Evolutionary conservation across 2,329 filamentous ascomycete species (phyloP).

Genomic region (Pezicula radicicola): DNA sequence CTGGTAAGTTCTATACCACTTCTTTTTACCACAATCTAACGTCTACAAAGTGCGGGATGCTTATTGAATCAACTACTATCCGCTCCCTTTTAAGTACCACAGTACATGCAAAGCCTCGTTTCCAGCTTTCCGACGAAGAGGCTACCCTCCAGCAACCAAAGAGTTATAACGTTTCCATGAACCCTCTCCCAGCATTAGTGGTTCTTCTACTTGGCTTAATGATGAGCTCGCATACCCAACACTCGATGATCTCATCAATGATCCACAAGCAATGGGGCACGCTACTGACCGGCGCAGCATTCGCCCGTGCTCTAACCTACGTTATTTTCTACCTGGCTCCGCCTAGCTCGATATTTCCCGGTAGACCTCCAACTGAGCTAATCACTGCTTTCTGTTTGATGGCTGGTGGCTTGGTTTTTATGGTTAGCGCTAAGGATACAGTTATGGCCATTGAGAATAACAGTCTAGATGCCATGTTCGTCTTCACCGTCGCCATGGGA

Average conservation of each 20-base stretch:
- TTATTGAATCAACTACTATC: slow-evolving; percentile 72
- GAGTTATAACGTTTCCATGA: slow-evolving; percentile 73
- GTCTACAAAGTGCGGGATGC: slow-evolving; percentile 65
- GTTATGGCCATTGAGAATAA: slow-evolving; percentile 75
- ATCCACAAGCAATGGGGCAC: slow-evolving; percentile 93
- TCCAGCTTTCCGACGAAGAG: slow-evolving; percentile 41
- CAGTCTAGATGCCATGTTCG: slow-evolving; percentile 84
- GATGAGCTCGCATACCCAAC: slow-evolving; percentile 84
- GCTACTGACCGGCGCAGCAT: slow-evolving; percentile 75
- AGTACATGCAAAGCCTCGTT: slow-evolving; percentile 41
- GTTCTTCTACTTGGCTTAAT: slow-evolving; percentile 86
- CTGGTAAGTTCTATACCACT: slow-evolving; percentile 52
- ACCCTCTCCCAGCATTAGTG: slow-evolving; percentile 83
- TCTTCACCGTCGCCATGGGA: slow-evolving; percentile 86
- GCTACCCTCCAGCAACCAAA: slow-evolving; percentile 53
- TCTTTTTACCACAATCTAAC: slow-evolving; percentile 18
- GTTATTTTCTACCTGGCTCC: slow-evolving; percentile 75
- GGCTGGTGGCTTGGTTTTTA: slow-evolving; percentile 85
- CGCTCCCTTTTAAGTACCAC: slow-evolving; percentile 62
- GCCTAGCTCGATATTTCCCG: slow-evolving; percentile 75
- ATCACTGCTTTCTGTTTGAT: slow-evolving; percentile 83
- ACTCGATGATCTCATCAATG: slow-evolving; percentile 82
- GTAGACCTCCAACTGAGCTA: slow-evolving; percentile 87
- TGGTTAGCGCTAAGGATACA: slow-evolving; percentile 80
- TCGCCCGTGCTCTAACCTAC: slow-evolving; percentile 78